phyloP scores from a whole-genome alignment of 441 rosid genomes.

The Hura crepitans region DNA sequence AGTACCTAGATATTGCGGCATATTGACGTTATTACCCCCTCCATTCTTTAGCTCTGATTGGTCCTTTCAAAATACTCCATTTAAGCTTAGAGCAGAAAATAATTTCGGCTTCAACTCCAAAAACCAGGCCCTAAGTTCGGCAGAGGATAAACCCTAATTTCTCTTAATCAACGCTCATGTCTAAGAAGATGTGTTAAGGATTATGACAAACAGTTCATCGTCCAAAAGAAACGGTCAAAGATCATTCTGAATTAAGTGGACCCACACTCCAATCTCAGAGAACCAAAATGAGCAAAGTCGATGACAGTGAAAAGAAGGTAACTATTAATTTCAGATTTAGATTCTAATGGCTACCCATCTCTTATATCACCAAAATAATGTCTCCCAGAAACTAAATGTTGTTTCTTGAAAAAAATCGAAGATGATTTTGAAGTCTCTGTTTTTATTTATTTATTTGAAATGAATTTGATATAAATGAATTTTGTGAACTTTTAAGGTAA shows the following conservation, averaged over 20 bases:
- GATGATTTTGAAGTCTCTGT: background rate
- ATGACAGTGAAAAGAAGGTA: constrained; percentile 56
- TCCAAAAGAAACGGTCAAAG: constrained; percentile 46
- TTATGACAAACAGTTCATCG: constrained; percentile 37
- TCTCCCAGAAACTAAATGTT: constrained; percentile 13
- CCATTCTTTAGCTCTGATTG: constrained; percentile 3
- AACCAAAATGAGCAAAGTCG: constrained; percentile 55
- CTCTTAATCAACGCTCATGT: background rate
- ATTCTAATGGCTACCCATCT: constrained; percentile 14
- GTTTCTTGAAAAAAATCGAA: constrained; percentile 4
- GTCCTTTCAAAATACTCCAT: background rate
- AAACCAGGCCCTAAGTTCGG: background rate
- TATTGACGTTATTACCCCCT: constrained; percentile 2
- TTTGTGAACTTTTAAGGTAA: background rate
- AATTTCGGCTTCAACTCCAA: constrained; percentile 6
- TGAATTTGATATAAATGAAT: background rate
- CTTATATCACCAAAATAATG: background rate
- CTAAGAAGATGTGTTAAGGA: background rate
- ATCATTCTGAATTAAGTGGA: constrained; percentile 42
- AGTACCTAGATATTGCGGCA: no score
- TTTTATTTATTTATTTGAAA: background rate
- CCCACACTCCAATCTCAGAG: constrained; percentile 38
- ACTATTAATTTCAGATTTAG: constrained; percentile 5
- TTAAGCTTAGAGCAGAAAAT: constrained; percentile 9
- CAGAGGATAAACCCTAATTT: constrained; percentile 24